phyloP scores from a whole-genome alignment of 306 rosid species.

The Abrus pulchellus region DNA sequence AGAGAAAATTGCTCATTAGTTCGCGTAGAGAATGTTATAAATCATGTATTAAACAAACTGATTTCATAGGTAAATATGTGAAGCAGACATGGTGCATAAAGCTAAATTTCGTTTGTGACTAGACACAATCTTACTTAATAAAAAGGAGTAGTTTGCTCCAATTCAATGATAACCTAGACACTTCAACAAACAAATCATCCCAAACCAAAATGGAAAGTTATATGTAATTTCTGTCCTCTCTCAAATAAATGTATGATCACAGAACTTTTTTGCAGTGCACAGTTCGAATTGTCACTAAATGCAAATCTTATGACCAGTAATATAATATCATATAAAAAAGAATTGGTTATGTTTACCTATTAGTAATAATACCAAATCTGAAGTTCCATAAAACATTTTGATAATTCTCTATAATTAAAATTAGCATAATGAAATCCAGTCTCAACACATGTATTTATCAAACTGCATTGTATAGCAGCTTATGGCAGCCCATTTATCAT shows the following conservation, averaged over 20 bases:
- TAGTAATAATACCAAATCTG: neutral
- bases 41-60: neutral
- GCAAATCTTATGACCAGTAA: neutral
- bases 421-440: neutral
- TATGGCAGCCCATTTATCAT: neutral
- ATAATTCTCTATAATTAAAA: neutral
- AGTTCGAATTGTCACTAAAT: too few relatives aligned
- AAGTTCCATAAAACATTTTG: neutral
- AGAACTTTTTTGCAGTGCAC: neutral
- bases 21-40: neutral
- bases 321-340: too few relatives aligned
- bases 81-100: neutral
- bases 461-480: neutral
- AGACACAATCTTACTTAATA: too few relatives aligned
- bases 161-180: neutral
- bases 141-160: neutral
- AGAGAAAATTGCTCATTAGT: neutral
- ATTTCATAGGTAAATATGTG: neutral
- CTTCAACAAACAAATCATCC: neutral
- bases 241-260: neutral
- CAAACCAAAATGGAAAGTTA: neutral
- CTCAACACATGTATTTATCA: neutral
- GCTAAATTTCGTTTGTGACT: neutral
- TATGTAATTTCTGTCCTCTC: constrained; percentile 1
- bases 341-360: neutral